Conservation (phyloP, 2,329 filamentous ascomycete genomes). For the Colletotrichum liaoningense region DNA sequence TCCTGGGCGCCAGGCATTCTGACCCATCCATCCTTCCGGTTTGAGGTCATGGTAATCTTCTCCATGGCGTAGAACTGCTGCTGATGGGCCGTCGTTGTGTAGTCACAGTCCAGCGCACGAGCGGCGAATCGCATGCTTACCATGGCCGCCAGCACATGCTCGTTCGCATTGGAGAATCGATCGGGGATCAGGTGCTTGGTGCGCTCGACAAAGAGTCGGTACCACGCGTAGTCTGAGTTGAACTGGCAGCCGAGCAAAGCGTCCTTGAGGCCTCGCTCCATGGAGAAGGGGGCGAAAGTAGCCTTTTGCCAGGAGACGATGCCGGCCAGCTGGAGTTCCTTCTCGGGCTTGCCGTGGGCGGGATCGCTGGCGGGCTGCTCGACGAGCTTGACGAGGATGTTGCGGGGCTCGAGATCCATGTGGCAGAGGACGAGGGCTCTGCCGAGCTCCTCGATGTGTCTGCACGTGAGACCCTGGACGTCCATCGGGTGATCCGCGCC, state of each 20-base stretch:
- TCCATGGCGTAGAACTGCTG: not conserved
- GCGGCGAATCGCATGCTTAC: not conserved
- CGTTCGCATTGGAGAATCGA: not conserved
- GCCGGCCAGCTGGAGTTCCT: not conserved
- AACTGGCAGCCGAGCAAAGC: conserved; percentile 13
- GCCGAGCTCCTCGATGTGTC: not conserved
- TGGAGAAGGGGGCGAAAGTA: not conserved
- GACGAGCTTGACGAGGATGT: conserved; percentile 12
- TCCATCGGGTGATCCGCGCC: not conserved
- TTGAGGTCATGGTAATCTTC: not conserved
- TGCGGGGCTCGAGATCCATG: conserved; percentile 14
- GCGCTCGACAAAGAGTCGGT: conserved; percentile 2
- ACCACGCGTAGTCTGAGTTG: not conserved
- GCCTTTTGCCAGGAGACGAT: conserved; percentile 7
- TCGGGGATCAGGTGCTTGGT: not conserved
- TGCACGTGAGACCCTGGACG: not conserved
- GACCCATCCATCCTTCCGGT: not conserved
- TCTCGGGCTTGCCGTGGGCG: not conserved
- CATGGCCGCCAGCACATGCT: not conserved
- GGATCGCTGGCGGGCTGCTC: not conserved
- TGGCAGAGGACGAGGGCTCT: not conserved
- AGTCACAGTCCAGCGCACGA: not conserved
- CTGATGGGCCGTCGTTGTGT: not conserved
- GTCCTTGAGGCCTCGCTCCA: conserved; percentile 10
- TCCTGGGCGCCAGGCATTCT: not conserved